Base-by-base conservation (phyloP, 1,139 yeast species). In the Taphrina sp. region DNA sequence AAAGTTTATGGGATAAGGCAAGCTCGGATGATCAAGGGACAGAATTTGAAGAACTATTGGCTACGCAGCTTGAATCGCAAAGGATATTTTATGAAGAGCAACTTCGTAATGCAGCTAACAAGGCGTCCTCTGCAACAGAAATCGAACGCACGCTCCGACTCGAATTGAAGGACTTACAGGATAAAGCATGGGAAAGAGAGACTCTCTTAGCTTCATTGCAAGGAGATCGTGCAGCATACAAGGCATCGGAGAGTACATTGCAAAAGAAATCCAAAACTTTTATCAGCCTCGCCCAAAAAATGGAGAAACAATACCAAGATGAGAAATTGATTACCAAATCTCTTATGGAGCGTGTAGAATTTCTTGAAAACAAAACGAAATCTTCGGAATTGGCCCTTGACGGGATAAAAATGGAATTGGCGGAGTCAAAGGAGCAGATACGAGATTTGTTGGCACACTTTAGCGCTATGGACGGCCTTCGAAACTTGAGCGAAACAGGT, bases 1-100 rank as follows among this genome's bases (percentile, higher is more conserved):
- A 33, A 39, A 42, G 51, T 24, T 24, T 20, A 5, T 35, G 22
- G 16, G 49, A 51, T 20, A 51, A 43, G 43, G 35, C 29, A 17
- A 8, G 33, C 14, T 44, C 60, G 5, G 78, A 71, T 69, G 78
- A 74, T 42, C 70, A 84, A 53, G 88, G 87, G 7, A 72, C 85
- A 60, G 95, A 89, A 66, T 88, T 88, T 66, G 83, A 95, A 0
- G 85, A 85, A 63, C 73, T 89, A 46, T 71, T 89, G 39, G 77
- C 88, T 2, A 80, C 90, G 3, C 96, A 89, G 65, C 70, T 89
- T 54, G 95, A 89, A 52, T 83, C 94, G n/a, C 96, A 89, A 68
- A 74, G 95, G 53, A 92, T 85, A 60, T 86, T 83, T 68, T 89
- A 85, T 66, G 96, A 88, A 65, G 72, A 74, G 8, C 75, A 82